These are phyloP conservation scores for Porodaedalea pini DNA, from an alignment of 1,284 basidiomycete species.

Conservation along the genomic window DNA sequence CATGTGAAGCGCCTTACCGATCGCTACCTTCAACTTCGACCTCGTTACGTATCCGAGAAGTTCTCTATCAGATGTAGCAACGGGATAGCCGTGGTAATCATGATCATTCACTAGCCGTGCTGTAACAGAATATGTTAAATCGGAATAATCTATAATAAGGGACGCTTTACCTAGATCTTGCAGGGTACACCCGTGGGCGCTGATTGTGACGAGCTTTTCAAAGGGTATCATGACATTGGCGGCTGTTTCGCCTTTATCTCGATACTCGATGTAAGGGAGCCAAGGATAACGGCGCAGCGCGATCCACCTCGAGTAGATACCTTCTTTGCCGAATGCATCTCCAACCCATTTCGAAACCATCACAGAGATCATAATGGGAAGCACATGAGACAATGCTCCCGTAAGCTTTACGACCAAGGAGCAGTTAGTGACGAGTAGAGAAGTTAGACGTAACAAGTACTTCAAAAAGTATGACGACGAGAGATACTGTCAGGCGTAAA, in stretches of 20 bases:
- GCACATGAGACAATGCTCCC: slow-evolving; percentile 70
- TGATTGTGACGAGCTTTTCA: slow-evolving; percentile 48
- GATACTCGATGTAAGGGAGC: slow-evolving; percentile 66
- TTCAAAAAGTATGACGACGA: slow-evolving; percentile 74
- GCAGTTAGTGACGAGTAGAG: not conserved
- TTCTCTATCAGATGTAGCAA: slow-evolving; percentile 43
- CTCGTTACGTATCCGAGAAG: slow-evolving; percentile 60
- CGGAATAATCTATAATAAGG: not conserved
- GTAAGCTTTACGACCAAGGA: slow-evolving; percentile 44
- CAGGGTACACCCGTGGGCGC: slow-evolving; percentile 45
- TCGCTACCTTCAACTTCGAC: slow-evolving; percentile 46
- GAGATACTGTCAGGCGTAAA: slow-evolving; percentile 45
- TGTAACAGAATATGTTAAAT: slow-evolving; percentile 22
- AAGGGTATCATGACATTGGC: slow-evolving; percentile 59
- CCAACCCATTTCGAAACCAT: slow-evolving; percentile 76
- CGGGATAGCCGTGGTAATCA: slow-evolving; percentile 60
- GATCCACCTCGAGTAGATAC: slow-evolving; percentile 75
- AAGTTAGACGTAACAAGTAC: slow-evolving; percentile 31
- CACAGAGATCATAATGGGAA: slow-evolving; percentile 75
- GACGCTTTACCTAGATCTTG: slow-evolving; percentile 44
- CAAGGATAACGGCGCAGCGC: slow-evolving; percentile 70
- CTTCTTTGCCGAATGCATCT: slow-evolving; percentile 66
- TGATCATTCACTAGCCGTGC: slow-evolving; percentile 39
- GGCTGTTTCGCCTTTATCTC: slow-evolving; percentile 61
- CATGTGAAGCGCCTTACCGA: slow-evolving; percentile 42